Conservation (phyloP, 129 eudicot species). For the Scalesia atractyloides region DNA sequence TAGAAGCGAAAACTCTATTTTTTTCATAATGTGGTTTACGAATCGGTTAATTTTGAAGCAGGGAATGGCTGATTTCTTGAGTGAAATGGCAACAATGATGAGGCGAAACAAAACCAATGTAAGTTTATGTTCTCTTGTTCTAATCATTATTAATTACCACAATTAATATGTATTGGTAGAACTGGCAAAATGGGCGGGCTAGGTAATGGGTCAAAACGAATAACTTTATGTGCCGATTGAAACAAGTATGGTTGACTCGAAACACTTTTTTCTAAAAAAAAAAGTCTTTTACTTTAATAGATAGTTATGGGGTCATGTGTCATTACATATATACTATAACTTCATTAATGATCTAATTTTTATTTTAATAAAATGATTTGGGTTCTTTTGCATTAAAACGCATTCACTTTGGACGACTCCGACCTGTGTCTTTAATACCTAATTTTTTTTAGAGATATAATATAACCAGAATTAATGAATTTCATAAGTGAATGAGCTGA, state of each 20-base stretch:
- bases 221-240: not conserved
- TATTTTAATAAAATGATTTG: not conserved
- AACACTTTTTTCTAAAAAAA: not conserved
- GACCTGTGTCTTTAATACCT: not conserved
- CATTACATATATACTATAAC: not conserved
- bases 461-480: not conserved
- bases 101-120: slow-evolving; percentile 59
- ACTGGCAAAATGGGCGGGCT: not conserved
- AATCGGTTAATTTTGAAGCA: slow-evolving; percentile 38
- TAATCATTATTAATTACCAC: not conserved
- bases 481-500: not conserved
- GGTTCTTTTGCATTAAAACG: not conserved
- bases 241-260: not conserved
- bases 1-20: not conserved
- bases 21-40: not conserved
- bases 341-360: not conserved
- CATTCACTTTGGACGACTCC: not conserved
- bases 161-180: not conserved
- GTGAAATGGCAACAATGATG: slow-evolving; percentile 80
- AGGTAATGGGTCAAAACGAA: not conserved
- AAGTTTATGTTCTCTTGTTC: slow-evolving; percentile 23
- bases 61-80: slow-evolving; percentile 85
- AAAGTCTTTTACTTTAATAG: not conserved
- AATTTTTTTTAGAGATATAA: not conserved
- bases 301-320: too few species aligned